Percentiles rank a stretch among this genome's conserved stretches.
phyloP scores from a whole-genome alignment of 768 basidiomycete genomes.

The Chalciporus piperatus region DNA sequence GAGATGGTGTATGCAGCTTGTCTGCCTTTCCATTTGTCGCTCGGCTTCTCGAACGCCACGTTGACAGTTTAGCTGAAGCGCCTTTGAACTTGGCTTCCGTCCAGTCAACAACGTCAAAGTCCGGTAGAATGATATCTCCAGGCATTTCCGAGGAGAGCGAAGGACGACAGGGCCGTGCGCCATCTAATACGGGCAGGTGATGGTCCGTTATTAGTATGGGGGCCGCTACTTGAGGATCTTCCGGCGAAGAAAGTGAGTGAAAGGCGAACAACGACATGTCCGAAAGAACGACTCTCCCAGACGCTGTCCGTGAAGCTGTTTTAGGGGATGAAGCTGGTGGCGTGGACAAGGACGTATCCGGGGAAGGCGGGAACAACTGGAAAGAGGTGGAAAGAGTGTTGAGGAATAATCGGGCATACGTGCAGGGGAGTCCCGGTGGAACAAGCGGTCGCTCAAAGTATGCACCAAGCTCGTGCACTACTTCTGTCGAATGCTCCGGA shows the following conservation, averaged over 20 bases:
- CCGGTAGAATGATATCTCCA: slow-evolving; percentile 41
- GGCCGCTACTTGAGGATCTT: slow-evolving; percentile 37
- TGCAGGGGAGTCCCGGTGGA: slow-evolving; percentile 47
- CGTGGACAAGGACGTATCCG: slow-evolving; percentile 3
- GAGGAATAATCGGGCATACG: slow-evolving; percentile 54
- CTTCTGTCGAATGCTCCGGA: slow-evolving; percentile 23
- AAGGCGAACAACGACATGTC: slow-evolving; percentile 64
- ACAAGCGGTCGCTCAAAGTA: slow-evolving; percentile 63
- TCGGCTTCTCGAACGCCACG: slow-evolving; percentile 55
- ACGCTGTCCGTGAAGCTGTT: slow-evolving; percentile 3
- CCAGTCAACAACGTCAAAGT: slow-evolving; percentile 64
- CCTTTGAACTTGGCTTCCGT: slow-evolving; percentile 41
- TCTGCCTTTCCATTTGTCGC: slow-evolving; percentile 15
- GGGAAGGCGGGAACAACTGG: slow-evolving; percentile 7
- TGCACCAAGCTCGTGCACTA: slow-evolving; percentile 18
- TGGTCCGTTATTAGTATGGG: slow-evolving; percentile 77
- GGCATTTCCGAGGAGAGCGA: slow-evolving; percentile 22
- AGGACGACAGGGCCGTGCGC: slow-evolving; percentile 42
- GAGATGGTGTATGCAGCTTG: slow-evolving; percentile 19
- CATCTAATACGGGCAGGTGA: slow-evolving; percentile 59
- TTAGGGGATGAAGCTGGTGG: slow-evolving; percentile 1
- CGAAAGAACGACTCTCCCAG: slow-evolving; percentile 22
- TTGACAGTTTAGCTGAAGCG: slow-evolving; percentile 52
- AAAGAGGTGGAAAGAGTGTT: slow-evolving; percentile 32
- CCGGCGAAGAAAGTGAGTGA: slow-evolving; percentile 20